Evolutionary conservation across 345 rosid species (phyloP).

Genomic region (Sisymbrium altissimum): DNA sequence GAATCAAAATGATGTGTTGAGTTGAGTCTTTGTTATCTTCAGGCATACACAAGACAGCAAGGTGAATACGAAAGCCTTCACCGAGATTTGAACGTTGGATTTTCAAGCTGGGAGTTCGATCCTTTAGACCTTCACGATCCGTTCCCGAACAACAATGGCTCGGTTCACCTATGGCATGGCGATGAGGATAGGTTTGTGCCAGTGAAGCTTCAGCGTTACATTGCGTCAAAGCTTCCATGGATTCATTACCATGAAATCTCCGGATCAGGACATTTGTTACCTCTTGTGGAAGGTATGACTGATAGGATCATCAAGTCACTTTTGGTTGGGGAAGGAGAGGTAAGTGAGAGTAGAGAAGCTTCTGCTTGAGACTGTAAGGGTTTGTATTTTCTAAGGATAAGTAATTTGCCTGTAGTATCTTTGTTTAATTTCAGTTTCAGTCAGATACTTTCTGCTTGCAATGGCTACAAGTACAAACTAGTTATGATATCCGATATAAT

Average conservation of each 20-base stretch:
- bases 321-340: constrained; percentile 21
- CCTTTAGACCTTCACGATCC: constrained; percentile 63
- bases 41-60: constrained; percentile 39
- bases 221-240: not conserved
- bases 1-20: not conserved
- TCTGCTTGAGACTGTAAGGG: not conserved
- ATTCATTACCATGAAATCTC: constrained; percentile 1
- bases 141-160: constrained; percentile 49
- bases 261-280: constrained; percentile 10
- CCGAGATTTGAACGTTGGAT: constrained; percentile 60
- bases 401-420: not conserved
- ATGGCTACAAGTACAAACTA: not conserved
- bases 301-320: constrained; percentile 49
- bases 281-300: constrained; percentile 42
- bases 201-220: not conserved
- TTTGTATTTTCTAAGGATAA: not conserved
- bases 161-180: constrained; percentile 78
- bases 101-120: constrained; percentile 81
- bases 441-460: not conserved
- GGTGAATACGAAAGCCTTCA: constrained; percentile 60
- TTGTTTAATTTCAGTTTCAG: not conserved
- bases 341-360: constrained; percentile 3
- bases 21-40: not conserved
- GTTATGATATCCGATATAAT: not conserved
- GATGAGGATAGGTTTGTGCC: constrained; percentile 46